Evolutionary conservation across 163 green algal genomes (phyloP).

Genomic region (Scenedesmus sp.): DNA sequence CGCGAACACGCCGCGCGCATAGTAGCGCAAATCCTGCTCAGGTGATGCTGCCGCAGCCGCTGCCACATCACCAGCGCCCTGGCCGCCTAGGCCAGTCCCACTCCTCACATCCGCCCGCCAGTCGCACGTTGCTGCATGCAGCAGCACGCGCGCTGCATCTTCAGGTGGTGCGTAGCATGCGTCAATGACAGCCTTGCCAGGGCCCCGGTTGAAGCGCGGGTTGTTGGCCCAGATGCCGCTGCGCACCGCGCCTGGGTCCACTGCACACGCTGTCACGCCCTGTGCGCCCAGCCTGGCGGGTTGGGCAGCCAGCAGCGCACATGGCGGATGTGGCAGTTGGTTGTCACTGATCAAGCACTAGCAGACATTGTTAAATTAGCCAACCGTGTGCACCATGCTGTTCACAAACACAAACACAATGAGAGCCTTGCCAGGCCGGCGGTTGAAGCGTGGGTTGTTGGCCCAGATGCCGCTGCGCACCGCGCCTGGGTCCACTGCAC

Average conservation of each 20-base stretch:
- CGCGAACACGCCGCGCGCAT: conserved; percentile 71
- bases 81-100: not conserved
- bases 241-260: conserved; percentile 81
- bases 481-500: too few species aligned
- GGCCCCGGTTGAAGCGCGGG: conserved; percentile 56
- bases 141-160: conserved; percentile 46
- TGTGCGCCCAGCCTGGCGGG: conserved; percentile 58
- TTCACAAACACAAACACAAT: too few species aligned
- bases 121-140: conserved; percentile 47
- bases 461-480: too few species aligned
- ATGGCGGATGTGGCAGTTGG: not conserved
- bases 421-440: not conserved
- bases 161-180: conserved; percentile 53
- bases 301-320: not conserved
- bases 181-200: conserved; percentile 40
- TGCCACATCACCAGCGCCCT: not conserved
- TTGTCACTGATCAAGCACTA: not conserved
- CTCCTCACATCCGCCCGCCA: conserved; percentile 39
- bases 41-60: not conserved
- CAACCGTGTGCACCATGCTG: too few species aligned
- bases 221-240: conserved; percentile 75
- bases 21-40: conserved; percentile 60
- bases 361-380: too few species aligned
- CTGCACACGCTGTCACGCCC: conserved; percentile 75
- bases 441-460: too few species aligned